Conservation (phyloP, 1,284 basidiomycete species). For the Apiotrichum siamense region DNA sequence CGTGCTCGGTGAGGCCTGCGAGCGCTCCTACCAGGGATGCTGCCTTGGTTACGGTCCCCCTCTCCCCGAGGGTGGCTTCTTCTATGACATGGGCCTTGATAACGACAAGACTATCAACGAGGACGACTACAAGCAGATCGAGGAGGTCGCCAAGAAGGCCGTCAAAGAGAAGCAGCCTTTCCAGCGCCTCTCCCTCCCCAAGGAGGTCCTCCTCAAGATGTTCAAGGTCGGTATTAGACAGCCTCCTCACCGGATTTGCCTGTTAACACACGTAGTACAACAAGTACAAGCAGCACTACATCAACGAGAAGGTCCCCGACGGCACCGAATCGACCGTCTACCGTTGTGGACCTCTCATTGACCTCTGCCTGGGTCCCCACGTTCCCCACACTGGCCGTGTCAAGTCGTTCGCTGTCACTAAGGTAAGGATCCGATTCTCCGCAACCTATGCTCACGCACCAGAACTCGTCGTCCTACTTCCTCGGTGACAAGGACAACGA, state of each 20-base stretch:
- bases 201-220: constrained; percentile 93
- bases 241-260: background rate
- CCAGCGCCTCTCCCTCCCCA: constrained; percentile 86
- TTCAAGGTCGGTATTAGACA: constrained; percentile 61
- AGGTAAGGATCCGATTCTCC: constrained; percentile 52
- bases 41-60: constrained; percentile 97
- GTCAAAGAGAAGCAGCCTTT: constrained; percentile 98
- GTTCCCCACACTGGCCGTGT: constrained; percentile 97
- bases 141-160: constrained; percentile 79
- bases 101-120: constrained; percentile 61
- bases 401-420: constrained; percentile 92
- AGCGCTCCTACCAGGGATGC: constrained; percentile 87
- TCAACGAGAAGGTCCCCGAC: constrained; percentile 92
- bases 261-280: constrained; percentile 68
- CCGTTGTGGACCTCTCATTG: constrained; percentile 97
- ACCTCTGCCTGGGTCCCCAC: constrained; percentile 94
- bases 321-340: constrained; percentile 97
- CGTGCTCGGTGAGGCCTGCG: constrained; percentile 95
- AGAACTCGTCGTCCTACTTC: constrained; percentile 99
- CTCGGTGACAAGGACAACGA: constrained; percentile 91
- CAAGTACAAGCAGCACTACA: constrained; percentile 97
- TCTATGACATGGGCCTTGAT: constrained; percentile 82
- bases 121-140: constrained; percentile 80
- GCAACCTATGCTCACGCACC: constrained; percentile 4
- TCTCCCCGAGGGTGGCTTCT: constrained; percentile 91